Base-by-base conservation (phyloP, 2,329 filamentous ascomycete genomes). In the Colletotrichum destructivum region DNA sequence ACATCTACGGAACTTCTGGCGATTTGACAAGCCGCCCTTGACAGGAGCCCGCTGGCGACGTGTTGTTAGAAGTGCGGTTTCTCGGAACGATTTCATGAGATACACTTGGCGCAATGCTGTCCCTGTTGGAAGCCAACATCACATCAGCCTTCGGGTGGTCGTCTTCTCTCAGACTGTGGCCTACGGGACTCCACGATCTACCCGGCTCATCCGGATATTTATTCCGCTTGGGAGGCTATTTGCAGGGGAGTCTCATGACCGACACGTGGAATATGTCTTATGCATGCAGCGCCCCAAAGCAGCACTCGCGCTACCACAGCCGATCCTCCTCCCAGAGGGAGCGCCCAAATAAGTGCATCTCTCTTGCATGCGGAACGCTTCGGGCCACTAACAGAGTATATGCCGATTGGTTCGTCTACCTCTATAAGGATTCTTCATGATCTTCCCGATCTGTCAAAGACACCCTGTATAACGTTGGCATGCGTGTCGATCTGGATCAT, bases 171-270 rank as follows among this genome's bases (percentile, higher is more conserved):
- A 54, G 35, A 11, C 35, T 11, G 35, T 9, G 2, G 9, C 40
- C 13, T 7, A 15, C 38, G 31, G 26, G 13, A 49, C 40, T 47
- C 62, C 67, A 66, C 31, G 26, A 35, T 60, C 35, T 61, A 61
- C 55, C 40, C 21, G 40, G 67, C 31, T 16, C 38, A 13, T 70
- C 54, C 18, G 47, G 31, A 21, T 8, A 59, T 40, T 26, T n/a
- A 18, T 40, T 8, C 40, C 49, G 44, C 23, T 35, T 31, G 35
- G 4, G n/a, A 23, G 13, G 23, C 13, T 49, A 16, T 21, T 26
- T 66, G 47, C 62, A 3, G 31, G 56, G 42, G 62, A 59, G 38
- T 6, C 40, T 21, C 9, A n/a, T 15, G 26, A 16, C 23, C 15
- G 26, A n/a, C 35, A 40, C 11, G 12, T 40, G 13, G 7, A 18